Evolutionary conservation across 352 stramenopile species (phyloP).

Genomic region (Peronospora destructor): DNA sequence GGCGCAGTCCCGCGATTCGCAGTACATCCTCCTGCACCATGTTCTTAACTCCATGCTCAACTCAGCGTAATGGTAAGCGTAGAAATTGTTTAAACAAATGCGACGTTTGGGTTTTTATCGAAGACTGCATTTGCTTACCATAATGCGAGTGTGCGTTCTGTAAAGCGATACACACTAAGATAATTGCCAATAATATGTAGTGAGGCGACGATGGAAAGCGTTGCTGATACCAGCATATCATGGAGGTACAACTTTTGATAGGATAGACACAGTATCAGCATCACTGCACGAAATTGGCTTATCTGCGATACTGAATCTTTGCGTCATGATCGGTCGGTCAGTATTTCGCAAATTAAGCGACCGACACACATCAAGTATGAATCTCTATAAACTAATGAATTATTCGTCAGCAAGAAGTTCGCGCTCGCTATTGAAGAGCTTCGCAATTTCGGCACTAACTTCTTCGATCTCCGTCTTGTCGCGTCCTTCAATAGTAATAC

Average conservation of each 20-base stretch:
- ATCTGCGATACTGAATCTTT: too few species aligned
- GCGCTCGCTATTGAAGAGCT: conserved; percentile 21
- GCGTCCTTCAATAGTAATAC: conserved; percentile 59
- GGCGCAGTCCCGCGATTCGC: conserved; percentile 53
- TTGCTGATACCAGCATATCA: too few species aligned
- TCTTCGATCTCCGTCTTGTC: conserved; percentile 44
- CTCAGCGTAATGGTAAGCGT: conserved; percentile 40
- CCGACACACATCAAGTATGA: neutral
- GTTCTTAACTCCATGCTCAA: conserved; percentile 83
- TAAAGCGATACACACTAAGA: too few species aligned
- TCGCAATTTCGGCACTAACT: conserved; percentile 40
- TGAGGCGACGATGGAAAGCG: too few species aligned
- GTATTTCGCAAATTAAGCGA: too few species aligned
- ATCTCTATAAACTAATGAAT: neutral
- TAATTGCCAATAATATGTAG: too few species aligned
- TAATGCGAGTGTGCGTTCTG: neutral
- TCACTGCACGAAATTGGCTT: too few species aligned
- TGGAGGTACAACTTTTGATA: too few species aligned
- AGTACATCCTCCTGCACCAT: conserved; percentile 80
- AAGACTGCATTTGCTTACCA: too few species aligned
- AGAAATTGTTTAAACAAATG: conserved; percentile 20
- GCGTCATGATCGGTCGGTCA: too few species aligned
- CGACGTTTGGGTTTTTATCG: conserved; percentile 1
- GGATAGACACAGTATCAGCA: too few species aligned
- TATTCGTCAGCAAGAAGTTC: neutral